Conservation (phyloP, 306 rosid genomes). For the Fagus crenata region DNA sequence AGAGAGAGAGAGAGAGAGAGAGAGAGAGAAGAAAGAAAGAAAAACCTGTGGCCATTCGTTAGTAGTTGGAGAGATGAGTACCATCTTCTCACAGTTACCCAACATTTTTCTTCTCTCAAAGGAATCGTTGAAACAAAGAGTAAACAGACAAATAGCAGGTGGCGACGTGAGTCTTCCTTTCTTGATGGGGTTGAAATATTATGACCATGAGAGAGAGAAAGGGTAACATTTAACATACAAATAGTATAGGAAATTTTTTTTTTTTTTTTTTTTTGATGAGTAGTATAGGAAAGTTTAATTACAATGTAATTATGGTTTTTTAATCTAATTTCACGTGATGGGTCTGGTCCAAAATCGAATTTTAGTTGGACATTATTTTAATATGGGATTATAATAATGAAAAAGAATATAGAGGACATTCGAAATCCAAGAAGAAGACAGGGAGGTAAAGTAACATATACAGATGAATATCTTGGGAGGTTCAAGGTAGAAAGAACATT, state of each 20-base stretch:
- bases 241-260: too few relatives aligned
- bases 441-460: constrained; percentile 39
- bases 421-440: constrained; percentile 60
- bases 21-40: constrained; percentile 27
- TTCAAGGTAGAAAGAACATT: constrained; percentile 41
- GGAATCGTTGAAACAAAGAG: constrained; percentile 66
- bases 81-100: constrained; percentile 60
- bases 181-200: constrained; percentile 39
- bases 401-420: constrained; percentile 48
- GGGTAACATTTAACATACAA: too few relatives aligned
- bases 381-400: constrained; percentile 36
- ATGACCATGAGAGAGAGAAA: constrained; percentile 15
- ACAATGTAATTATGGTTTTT: not conserved
- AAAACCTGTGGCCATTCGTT: constrained; percentile 79
- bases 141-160: constrained; percentile 71
- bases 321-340: constrained; percentile 69
- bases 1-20: constrained; percentile 33
- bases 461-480: constrained; percentile 60
- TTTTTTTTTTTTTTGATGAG: too few relatives aligned
- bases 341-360: constrained; percentile 49
- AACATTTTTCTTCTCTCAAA: constrained; percentile 51
- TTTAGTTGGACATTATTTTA: constrained; percentile 30
- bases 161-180: constrained; percentile 44
- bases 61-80: constrained; percentile 47
- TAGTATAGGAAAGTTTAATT: not conserved